phyloP scores from a whole-genome alignment of 2,329 filamentous ascomycete species.

The Neofusicoccum ribis region DNA sequence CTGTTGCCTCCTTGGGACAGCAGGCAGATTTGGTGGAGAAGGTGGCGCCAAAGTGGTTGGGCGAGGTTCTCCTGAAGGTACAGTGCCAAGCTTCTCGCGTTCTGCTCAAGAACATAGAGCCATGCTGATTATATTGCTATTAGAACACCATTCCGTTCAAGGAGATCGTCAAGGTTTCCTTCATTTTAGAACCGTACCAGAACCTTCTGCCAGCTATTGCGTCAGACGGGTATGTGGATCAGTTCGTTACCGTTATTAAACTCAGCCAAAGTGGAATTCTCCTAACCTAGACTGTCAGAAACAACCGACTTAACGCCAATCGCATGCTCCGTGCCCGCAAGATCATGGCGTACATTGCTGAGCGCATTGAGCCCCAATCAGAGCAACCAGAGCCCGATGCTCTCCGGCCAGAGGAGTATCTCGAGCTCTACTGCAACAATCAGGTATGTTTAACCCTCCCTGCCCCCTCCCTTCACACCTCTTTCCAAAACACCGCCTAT shows the following conservation, averaged over 20 bases:
- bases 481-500: not conserved
- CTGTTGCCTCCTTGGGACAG: constrained; percentile 72
- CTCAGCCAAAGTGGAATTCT: not conserved
- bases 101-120: not conserved
- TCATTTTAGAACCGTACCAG: constrained; percentile 80
- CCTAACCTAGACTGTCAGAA: constrained; percentile 46
- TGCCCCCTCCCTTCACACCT: no score
- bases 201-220: constrained; percentile 73
- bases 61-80: constrained; percentile 76
- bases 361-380: constrained; percentile 75
- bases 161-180: constrained; percentile 95
- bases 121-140: not conserved
- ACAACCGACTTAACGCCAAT: constrained; percentile 92
- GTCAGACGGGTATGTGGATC: constrained; percentile 55
- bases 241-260: not conserved
- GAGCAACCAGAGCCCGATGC: constrained; percentile 60
- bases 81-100: constrained; percentile 22
- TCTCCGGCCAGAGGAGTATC: constrained; percentile 83
- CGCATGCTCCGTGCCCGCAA: constrained; percentile 95
- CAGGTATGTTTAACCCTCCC: constrained; percentile 60
- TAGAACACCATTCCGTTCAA: constrained; percentile 80
- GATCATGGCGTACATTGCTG: constrained; percentile 87
- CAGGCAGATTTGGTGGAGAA: constrained; percentile 85
- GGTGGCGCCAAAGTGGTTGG: constrained; percentile 86
- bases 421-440: constrained; percentile 93